Percentiles rank a stretch among this genome's conserved stretches.
phyloP scores from a whole-genome alignment of 78 protist genomes.

The Dictyostelium intermedium region DNA sequence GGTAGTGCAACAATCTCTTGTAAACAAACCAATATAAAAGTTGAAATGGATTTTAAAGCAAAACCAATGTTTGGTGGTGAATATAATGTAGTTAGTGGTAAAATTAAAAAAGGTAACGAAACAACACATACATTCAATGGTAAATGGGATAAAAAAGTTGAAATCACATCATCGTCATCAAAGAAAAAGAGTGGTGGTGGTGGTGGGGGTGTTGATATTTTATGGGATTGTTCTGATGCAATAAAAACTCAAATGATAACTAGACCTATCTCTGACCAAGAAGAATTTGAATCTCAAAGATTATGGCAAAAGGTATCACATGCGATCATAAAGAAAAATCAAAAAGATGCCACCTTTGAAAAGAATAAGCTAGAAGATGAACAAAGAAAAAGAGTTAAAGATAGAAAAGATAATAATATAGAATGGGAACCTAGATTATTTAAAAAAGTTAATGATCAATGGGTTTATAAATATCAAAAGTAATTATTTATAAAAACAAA shows the following conservation, averaged over 20 bases:
- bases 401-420: constrained; percentile 47
- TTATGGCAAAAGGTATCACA: constrained; percentile 84
- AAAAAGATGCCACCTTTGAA: constrained; percentile 85
- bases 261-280: constrained; percentile 40
- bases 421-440: constrained; percentile 76
- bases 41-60: constrained; percentile 85
- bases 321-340: constrained; percentile 80
- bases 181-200: constrained; percentile 3
- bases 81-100: constrained; percentile 84
- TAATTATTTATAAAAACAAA: neutral
- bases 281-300: constrained; percentile 62
- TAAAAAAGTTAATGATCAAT: constrained; percentile 59
- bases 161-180: neutral
- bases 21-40: constrained; percentile 54
- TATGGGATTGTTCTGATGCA: constrained; percentile 27
- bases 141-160: constrained; percentile 71
- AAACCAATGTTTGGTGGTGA: constrained; percentile 89
- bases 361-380: constrained; percentile 77
- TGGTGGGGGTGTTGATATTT: neutral
- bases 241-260: constrained; percentile 16
- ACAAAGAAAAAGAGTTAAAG: constrained; percentile 66
- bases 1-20: constrained; percentile 80
- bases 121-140: constrained; percentile 57
- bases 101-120: constrained; percentile 44
- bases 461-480: constrained; percentile 78